phyloP scores from a whole-genome alignment of 2,329 filamentous ascomycete species.

The Colletotrichum echinochloae region DNA sequence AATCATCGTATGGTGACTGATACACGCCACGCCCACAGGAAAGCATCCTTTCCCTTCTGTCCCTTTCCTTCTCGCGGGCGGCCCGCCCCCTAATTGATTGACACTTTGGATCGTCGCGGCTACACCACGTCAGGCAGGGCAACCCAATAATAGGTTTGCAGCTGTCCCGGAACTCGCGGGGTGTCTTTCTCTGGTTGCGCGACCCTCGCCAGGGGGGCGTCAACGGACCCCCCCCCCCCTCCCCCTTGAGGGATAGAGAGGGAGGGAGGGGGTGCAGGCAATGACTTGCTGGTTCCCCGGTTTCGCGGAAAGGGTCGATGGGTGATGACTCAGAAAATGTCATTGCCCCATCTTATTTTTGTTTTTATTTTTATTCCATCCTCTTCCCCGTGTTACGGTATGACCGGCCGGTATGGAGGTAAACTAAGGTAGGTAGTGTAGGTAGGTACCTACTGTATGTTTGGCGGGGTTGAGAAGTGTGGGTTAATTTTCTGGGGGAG shows the following conservation, averaged over 20 bases:
- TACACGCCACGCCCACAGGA: not conserved
- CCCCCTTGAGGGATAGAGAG: too few species aligned
- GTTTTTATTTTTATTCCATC: not conserved
- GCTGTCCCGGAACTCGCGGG: constrained; percentile 30
- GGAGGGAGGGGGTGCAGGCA: not conserved
- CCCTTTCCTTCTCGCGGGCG: not conserved
- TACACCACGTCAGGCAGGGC: not conserved
- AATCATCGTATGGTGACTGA: constrained; percentile 1
- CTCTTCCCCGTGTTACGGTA: constrained; percentile 25
- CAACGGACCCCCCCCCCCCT: too few species aligned
- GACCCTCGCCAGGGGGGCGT: too few species aligned
- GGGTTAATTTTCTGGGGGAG: constrained; percentile 26
- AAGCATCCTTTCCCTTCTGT: not conserved
- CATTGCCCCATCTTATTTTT: not conserved
- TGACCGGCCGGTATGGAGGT: not conserved
- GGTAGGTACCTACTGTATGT: not conserved
- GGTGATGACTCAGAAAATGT: constrained; percentile 24
- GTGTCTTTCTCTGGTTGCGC: not conserved
- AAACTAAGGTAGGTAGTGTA: not conserved
- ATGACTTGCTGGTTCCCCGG: constrained; percentile 20
- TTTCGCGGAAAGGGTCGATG: not conserved
- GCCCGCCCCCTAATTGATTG: not conserved
- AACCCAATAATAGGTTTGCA: not conserved
- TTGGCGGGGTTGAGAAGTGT: constrained; percentile 11
- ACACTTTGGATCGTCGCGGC: constrained; percentile 5